Evolutionary conservation across 2,329 filamentous ascomycete genomes (phyloP).

Genomic region (Penicillium carneum): DNA sequence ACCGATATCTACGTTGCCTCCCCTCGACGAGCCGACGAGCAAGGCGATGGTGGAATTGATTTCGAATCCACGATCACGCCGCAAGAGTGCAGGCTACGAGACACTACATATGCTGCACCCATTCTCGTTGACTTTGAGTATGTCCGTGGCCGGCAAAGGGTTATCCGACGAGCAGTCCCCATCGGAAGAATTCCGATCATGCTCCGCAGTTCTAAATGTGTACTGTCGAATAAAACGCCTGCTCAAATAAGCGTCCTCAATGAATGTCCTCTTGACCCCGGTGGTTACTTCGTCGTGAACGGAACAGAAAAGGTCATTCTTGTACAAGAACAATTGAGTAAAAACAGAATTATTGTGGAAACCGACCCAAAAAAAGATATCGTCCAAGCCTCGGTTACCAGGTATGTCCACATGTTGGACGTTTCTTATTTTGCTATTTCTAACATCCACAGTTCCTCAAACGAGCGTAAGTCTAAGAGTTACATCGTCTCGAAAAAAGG

Average conservation of each 20-base stretch:
- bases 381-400: slow-evolving; percentile 91
- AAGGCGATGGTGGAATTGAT: slow-evolving; percentile 59
- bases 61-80: slow-evolving; percentile 72
- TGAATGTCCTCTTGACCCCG: slow-evolving; percentile 93
- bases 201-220: slow-evolving; percentile 93
- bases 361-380: slow-evolving; percentile 89
- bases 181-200: slow-evolving; percentile 95
- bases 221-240: slow-evolving; percentile 82
- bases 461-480: slow-evolving; percentile 96
- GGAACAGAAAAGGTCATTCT: slow-evolving; percentile 98
- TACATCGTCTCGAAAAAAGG: slow-evolving; percentile 96
- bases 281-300: slow-evolving; percentile 96
- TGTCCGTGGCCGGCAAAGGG: slow-evolving; percentile 78
- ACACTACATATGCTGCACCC: slow-evolving; percentile 97
- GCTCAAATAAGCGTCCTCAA: slow-evolving; percentile 89
- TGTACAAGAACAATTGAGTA: slow-evolving; percentile 97
- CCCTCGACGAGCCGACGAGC: slow-evolving; percentile 79
- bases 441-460: slow-evolving; percentile 76
- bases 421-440: slow-evolving; percentile 3
- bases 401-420: slow-evolving; percentile 46
- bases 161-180: slow-evolving; percentile 74
- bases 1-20: slow-evolving; percentile 86
- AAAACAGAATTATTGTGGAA: slow-evolving; percentile 98
- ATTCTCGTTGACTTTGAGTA: slow-evolving; percentile 93
- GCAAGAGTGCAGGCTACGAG: slow-evolving; percentile 93